Percentiles rank a stretch among this genome's conserved stretches.
phyloP scores from a whole-genome alignment of 129 eudicot genomes.

The Smallanthus sonchifolius region DNA sequence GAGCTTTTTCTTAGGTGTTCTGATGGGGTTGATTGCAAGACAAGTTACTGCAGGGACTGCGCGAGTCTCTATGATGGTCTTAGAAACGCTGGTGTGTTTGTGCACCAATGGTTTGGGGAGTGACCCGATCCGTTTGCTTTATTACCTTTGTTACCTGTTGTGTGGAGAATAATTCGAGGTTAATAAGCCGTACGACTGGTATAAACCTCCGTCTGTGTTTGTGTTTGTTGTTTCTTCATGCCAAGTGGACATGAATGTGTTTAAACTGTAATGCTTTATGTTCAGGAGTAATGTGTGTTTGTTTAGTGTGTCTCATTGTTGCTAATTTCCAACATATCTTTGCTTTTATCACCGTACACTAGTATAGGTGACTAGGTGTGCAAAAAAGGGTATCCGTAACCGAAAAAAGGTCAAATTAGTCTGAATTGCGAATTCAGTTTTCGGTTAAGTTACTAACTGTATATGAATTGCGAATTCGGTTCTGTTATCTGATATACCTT shows the following conservation, averaged over 20 bases:
- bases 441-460: no score
- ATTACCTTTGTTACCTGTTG: not conserved
- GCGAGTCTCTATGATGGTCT: conserved; percentile 48
- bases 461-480: no score
- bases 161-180: conserved; percentile 44
- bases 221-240: conserved; percentile 18
- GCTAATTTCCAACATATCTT: not conserved
- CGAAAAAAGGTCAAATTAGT: no score
- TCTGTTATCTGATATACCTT: no score
- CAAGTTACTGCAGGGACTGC: conserved; percentile 45
- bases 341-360: not conserved
- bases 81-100: conserved; percentile 67
- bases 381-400: not conserved
- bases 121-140: not conserved
- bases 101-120: conserved; percentile 58
- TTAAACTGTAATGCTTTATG: conserved; percentile 18
- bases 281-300: conserved; percentile 4
- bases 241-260: conserved; percentile 16
- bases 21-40: conserved; percentile 34
- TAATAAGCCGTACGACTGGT: conserved; percentile 29
- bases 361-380: no score
- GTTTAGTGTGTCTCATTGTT: conserved; percentile 8
- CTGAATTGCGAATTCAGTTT: no score
- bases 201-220: conserved; percentile 15
- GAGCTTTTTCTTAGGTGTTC: conserved; percentile 75